Base-by-base conservation (phyloP, 305 asterid species). In the Striga hermonthica region DNA sequence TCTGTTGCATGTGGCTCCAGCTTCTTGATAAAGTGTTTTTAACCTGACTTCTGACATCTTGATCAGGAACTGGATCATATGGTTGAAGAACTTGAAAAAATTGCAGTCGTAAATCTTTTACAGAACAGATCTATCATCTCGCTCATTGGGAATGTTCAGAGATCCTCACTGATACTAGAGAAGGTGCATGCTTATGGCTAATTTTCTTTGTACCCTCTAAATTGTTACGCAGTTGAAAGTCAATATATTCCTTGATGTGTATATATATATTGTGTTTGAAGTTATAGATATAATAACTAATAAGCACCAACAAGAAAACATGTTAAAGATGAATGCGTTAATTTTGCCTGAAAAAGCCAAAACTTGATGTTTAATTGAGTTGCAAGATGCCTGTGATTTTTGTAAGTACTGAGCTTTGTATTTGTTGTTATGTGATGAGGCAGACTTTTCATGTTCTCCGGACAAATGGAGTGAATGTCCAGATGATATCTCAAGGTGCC, bases 401-500 rank as follows among this genome's bases (percentile, higher is more conserved):
- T 22, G 31, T 22, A 22, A 22, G 31, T 22, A 22, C 58, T 53
- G 4, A 52, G 37, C 8, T 36, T 22, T 22, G 58, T 53, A 53
- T 31, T 16, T 55, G 13, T 54, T 65, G 43, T 38, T 38, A 48
- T 50, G 53, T 56, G 3, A 56, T 68, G 52, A 22, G 58, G 73
- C 87, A 92, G 98, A 96, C 80, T 16, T 93, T 93, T 86, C 91
- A 86, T 57, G 97, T 92, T 55, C 83, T 92, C 62, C 90, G 65
- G 61, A 72, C 80, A 5, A 82, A 70, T 22, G 89, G 90, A 9
- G 89, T 90, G 35, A 93, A 90, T 68, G 96, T 90, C 60, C 97
- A 93, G 73, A 93, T 93, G 98, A 93, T 93, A 67, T 93, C 97
- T 14, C 96, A 93, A 78, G 98, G 98, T 39, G 98, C 98, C 57